These are phyloP conservation scores for Amoeboaphelidium protococcarum DNA, from an alignment of 371 early-diverging fungal species.

Conservation along the genomic window DNA sequence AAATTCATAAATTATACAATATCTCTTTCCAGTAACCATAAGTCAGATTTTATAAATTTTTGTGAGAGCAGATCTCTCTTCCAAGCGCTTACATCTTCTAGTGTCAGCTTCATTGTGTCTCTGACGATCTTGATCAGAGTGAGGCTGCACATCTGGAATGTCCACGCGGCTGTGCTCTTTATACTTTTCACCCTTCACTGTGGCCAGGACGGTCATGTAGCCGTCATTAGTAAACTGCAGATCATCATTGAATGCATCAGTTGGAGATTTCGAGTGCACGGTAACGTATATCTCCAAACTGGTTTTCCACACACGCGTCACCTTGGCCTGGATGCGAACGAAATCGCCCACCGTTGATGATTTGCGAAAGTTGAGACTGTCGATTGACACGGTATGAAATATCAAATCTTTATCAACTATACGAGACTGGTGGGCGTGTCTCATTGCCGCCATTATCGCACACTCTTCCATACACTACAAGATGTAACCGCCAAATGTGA, in stretches of 20 bases:
- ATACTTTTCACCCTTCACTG: not conserved
- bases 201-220: not conserved
- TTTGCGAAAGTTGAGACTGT: constrained; percentile 1
- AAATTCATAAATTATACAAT: no score
- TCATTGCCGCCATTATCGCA: constrained; percentile 30
- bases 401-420: not conserved
- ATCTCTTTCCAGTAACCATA: no score
- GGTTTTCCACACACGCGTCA: constrained; percentile 23
- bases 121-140: constrained; percentile 2
- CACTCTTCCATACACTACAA: constrained; percentile 47
- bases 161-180: constrained; percentile 5
- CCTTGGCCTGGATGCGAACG: constrained; percentile 24
- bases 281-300: constrained; percentile 31
- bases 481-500: constrained; percentile 54
- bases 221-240: not conserved
- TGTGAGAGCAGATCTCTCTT: no score
- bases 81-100: no score
- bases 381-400: constrained; percentile 3
- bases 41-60: no score
- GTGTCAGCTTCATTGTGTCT: constrained; percentile 9
- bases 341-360: constrained; percentile 28
- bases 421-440: constrained; percentile 8
- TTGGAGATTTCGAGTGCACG: constrained; percentile 6
- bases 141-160: constrained; percentile 5
- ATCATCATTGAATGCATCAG: not conserved